phyloP scores from a whole-genome alignment of 1,284 basidiomycete genomes.

The Moniliella sp. region DNA sequence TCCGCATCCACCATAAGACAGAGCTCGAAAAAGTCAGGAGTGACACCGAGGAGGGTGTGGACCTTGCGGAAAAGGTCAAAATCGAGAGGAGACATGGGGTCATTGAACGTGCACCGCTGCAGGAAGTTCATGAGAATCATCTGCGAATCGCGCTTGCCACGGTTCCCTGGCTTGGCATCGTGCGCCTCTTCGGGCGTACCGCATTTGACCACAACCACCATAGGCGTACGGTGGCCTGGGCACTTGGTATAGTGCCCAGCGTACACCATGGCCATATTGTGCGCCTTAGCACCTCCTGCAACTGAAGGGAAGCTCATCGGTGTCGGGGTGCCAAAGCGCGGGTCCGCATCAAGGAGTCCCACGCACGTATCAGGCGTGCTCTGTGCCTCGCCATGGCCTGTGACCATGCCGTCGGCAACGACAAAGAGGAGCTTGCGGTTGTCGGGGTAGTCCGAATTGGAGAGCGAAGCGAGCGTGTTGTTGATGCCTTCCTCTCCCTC shows the following conservation, averaged over 20 bases:
- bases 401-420: constrained; percentile 96
- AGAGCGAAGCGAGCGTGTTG: constrained; percentile 78
- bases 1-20: constrained; percentile 98
- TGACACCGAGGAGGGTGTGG: constrained; percentile 90
- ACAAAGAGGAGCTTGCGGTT: constrained; percentile 74
- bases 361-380: constrained; percentile 95
- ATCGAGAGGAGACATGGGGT: constrained; percentile 88
- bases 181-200: constrained; percentile 51
- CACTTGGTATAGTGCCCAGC: constrained; percentile 71
- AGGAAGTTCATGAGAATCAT: constrained; percentile 99
- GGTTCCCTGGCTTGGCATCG: constrained; percentile 86
- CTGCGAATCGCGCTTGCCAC: constrained; percentile 94
- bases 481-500: constrained; percentile 80
- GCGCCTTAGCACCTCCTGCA: constrained; percentile 62
- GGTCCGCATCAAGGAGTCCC: constrained; percentile 69
- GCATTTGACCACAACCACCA: constrained; percentile 89
- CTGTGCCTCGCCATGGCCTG: constrained; percentile 75
- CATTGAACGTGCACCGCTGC: constrained; percentile 92
- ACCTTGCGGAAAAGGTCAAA: constrained; percentile 95
- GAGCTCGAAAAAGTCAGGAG: constrained; percentile 93
- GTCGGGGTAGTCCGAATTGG: constrained; percentile 71
- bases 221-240: constrained; percentile 65
- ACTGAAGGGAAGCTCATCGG: constrained; percentile 87
- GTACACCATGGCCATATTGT: constrained; percentile 93
- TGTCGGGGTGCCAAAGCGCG: constrained; percentile 79